A percentile compares a stretch with the other conserved stretches of the same genome.
Evolutionary conservation across 345 rosid species (phyloP).

Genomic region (Rhodomyrtus tomentosa): DNA sequence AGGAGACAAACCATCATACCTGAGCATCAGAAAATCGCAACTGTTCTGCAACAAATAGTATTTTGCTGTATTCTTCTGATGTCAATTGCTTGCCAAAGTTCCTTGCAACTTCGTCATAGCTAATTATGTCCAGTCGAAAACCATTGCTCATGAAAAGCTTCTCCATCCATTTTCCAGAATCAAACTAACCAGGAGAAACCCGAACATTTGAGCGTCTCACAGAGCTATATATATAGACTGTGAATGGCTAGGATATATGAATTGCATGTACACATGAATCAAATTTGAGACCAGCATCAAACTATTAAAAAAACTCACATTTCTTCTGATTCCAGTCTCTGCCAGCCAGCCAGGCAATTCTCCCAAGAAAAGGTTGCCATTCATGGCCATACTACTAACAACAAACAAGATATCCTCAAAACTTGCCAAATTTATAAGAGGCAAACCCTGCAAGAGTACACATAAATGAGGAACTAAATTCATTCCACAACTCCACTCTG

Average conservation of each 20-base stretch:
- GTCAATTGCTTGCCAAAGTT: conserved; percentile 42
- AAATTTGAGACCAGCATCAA: neutral
- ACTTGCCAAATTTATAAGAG: conserved; percentile 44
- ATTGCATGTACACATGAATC: neutral
- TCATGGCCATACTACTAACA: conserved; percentile 53
- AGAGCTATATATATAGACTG: neutral
- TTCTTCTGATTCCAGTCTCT: conserved; percentile 37
- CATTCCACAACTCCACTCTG: neutral
- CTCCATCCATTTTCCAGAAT: conserved; percentile 37
- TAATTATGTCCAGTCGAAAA: conserved; percentile 33
- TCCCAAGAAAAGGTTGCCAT: conserved; percentile 56
- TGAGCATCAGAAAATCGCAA: conserved; percentile 78
- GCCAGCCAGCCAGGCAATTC: conserved; percentile 57
- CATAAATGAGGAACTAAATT: neutral
- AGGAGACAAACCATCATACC: conserved; percentile 20
- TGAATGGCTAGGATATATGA: neutral
- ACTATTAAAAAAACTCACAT: conserved; percentile 22
- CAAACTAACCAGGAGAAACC: conserved; percentile 27
- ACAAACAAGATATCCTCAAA: conserved; percentile 50
- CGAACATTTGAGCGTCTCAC: neutral
- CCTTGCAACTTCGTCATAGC: conserved; percentile 40
- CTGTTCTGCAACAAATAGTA: conserved; percentile 67
- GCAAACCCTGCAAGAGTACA: conserved; percentile 40
- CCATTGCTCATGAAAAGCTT: conserved; percentile 67
- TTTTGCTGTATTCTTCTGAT: conserved; percentile 23